These are phyloP conservation scores for Pseudogymnoascus sp. DNA, from an alignment of 2,329 filamentous ascomycete species.

Conservation along the genomic window DNA sequence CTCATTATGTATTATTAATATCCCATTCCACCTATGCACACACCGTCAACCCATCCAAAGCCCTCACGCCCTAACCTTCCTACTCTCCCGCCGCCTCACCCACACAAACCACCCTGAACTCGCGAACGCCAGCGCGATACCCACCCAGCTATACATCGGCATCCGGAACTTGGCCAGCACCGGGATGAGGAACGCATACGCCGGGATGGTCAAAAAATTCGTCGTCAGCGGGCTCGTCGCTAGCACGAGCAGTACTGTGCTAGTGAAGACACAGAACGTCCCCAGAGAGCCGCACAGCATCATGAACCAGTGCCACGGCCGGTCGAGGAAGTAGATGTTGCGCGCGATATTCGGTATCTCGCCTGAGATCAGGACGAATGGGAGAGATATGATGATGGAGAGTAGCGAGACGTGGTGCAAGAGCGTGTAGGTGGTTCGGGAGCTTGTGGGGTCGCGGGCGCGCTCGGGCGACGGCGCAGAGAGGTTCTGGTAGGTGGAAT, in stretches of 20 bases:
- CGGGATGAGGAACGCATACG: slow-evolving; percentile 41
- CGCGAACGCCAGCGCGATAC: slow-evolving; percentile 42
- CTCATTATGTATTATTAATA: slow-evolving; percentile 4
- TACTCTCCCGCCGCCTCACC: slow-evolving; percentile 36
- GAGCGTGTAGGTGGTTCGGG: slow-evolving; percentile 42
- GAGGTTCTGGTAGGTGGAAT: slow-evolving; percentile 42
- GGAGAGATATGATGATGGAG: slow-evolving; percentile 41
- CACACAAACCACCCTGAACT: slow-evolving; percentile 43
- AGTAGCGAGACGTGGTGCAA: slow-evolving; percentile 46
- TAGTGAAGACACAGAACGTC: slow-evolving; percentile 40
- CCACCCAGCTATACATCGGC: slow-evolving; percentile 45
- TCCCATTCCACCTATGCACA: neutral
- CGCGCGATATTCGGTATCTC: slow-evolving; percentile 41
- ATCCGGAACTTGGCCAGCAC: slow-evolving; percentile 41
- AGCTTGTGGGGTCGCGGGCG: slow-evolving; percentile 28
- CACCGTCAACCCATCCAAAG: neutral
- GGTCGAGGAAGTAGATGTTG: slow-evolving; percentile 48
- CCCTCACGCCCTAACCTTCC: slow-evolving; percentile 14
- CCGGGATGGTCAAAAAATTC: slow-evolving; percentile 42
- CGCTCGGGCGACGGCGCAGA: slow-evolving; percentile 16
- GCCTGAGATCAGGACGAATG: slow-evolving; percentile 42
- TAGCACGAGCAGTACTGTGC: slow-evolving; percentile 41
- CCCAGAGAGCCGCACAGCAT: slow-evolving; percentile 41
- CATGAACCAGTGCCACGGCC: slow-evolving; percentile 50
- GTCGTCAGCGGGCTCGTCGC: slow-evolving; percentile 44